Conservation (phyloP, 352 stramenopile genomes). For the Globisporangium abappressorium region DNA sequence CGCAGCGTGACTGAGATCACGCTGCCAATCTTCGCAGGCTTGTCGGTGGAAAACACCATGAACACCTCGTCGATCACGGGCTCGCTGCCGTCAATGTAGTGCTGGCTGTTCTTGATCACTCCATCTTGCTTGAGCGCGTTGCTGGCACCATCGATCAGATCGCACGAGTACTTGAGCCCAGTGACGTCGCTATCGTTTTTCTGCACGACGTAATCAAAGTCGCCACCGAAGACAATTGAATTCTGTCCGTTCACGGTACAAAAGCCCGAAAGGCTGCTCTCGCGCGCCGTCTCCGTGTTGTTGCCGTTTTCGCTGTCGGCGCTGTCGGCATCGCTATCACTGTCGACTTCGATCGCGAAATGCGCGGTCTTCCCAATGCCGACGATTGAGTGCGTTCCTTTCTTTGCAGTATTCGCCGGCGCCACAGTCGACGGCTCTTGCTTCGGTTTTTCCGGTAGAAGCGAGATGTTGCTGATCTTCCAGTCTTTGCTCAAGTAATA, state of each 20-base stretch:
- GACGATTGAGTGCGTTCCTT: background rate
- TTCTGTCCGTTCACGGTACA: constrained; percentile 37
- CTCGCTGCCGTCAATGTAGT: constrained; percentile 34
- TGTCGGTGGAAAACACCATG: constrained; percentile 63
- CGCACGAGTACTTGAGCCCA: constrained; percentile 33
- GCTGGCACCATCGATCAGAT: constrained; percentile 26
- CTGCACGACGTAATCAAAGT: constrained; percentile 41
- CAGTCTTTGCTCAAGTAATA: constrained; percentile 18
- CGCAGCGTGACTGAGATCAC: constrained; percentile 57
- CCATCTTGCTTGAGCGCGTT: constrained; percentile 25
- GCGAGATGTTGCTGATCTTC: constrained; percentile 21
- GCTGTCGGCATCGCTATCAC: constrained; percentile 8
- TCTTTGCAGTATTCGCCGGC: constrained; percentile 4
- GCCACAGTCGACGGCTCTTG: constrained; percentile 12
- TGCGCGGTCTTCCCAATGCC: constrained; percentile 15
- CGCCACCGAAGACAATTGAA: constrained; percentile 22
- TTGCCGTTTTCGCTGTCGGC: background rate
- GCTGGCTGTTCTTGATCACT: constrained; percentile 22
- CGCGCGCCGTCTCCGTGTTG: constrained; percentile 3
- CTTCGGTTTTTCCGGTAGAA: constrained; percentile 6
- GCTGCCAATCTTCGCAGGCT: constrained; percentile 48
- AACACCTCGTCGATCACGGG: constrained; percentile 43
- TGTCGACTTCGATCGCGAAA: constrained; percentile 16
- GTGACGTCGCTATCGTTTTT: constrained; percentile 39
- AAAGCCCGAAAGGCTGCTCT: constrained; percentile 21